Evolutionary conservation across 345 rosid species (phyloP), one percentile per base, ranked within the genome.

Genomic region (Excoecaria agallocha): DNA sequence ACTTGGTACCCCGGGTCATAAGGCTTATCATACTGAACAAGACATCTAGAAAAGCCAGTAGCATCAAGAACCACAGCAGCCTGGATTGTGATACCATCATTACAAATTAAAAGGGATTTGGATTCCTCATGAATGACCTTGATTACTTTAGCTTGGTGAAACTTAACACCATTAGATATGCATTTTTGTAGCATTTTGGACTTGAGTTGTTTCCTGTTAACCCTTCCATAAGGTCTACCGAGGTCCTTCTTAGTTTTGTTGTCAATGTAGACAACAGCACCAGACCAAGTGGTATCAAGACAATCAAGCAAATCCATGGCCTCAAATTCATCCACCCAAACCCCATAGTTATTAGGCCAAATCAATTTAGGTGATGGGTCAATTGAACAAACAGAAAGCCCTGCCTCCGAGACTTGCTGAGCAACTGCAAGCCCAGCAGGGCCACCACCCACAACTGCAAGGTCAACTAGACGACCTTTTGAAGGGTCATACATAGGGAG

Each of bases 271-370:
- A 95, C 96, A 76, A 87, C 96, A 49, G 99, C 99, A 78, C 97
- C 98, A 22, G 94, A 89, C 97, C 99, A 95, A 17, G 94, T 91
- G 24, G 96, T 87, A 73, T 94, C 98, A 7, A 95, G 98, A 80
- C 97, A 95, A 54, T 95, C 99, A 15, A 95, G 90, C 74, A 95
- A 83, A 84, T 91, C 96, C 99, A 95, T 89, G 73, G 97, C 98
- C 78, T 91, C 98, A 72, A 95, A 95, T 74, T 95, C 98, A 80
- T 95, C 98, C 73, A 95, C 98, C 98, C 99, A 95, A 73, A 92
- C 99, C 17, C 99, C 99, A 54, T 94, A 94, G 75, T 94, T 94
- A 76, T 94, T 94, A 50, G 99, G 99, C 97, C 97, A 94, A n/a
- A 94, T 91, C 82, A 94, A 85, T 70, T 82, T 87, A 3, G 97